Conservation (phyloP, 805 yeast species). For the Candida mattraensis region DNA sequence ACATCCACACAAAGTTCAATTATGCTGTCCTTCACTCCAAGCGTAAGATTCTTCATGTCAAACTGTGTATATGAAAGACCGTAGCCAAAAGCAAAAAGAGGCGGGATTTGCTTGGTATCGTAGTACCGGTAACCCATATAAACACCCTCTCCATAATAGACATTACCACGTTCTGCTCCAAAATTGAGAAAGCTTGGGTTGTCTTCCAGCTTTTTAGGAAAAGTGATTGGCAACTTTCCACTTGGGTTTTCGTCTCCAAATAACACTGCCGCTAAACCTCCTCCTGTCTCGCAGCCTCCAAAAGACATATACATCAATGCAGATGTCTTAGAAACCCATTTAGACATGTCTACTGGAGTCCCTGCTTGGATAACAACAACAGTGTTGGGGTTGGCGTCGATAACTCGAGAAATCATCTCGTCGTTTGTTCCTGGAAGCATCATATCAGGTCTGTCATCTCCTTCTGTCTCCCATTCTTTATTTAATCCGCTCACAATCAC, state of each 20-base stretch:
- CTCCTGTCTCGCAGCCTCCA: conserved; percentile 43
- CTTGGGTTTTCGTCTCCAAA: conserved; percentile 45
- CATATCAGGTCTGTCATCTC: conserved; percentile 39
- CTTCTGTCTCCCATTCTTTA: conserved; percentile 44
- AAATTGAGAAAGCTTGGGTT: conserved; percentile 39
- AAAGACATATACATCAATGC: conserved; percentile 38
- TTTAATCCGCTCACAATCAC: conserved; percentile 38
- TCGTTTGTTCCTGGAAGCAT: conserved; percentile 38
- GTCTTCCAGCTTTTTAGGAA: conserved; percentile 36
- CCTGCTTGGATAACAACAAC: conserved; percentile 42
- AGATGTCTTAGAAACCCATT: conserved; percentile 38
- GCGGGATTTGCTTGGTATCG: conserved; percentile 37
- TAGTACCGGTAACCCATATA: conserved; percentile 46
- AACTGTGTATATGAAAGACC: conserved; percentile 45
- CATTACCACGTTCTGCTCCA: conserved; percentile 37
- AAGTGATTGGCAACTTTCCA: conserved; percentile 43
- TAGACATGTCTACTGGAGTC: conserved; percentile 41
- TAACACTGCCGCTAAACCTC: conserved; percentile 43
- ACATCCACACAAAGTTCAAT: conserved; percentile 37
- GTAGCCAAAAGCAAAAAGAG: conserved; percentile 44
- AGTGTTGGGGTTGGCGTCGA: conserved; percentile 35
- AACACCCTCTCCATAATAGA: conserved; percentile 45
- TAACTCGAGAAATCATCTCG: conserved; percentile 33
- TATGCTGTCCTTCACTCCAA: conserved; percentile 22
- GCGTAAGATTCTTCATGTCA: conserved; percentile 30